Conservation (phyloP, 208 protist species). For the Entamoeba moshkovskii region DNA sequence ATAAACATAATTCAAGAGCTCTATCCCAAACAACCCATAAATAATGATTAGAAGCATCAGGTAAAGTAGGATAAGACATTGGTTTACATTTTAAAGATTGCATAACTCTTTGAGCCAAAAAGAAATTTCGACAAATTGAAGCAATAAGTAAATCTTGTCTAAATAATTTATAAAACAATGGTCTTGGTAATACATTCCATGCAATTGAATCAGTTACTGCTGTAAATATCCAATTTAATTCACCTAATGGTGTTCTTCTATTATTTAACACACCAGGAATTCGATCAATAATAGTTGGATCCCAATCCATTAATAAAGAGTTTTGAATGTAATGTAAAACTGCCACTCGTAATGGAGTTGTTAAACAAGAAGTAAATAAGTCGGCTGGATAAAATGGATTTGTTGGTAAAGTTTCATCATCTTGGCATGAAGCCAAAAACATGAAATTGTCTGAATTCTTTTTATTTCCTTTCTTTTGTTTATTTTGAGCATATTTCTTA, state of each 20-base stretch:
- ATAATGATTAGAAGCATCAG: not conserved
- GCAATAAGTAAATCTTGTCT: not conserved
- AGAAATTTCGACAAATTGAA: not conserved
- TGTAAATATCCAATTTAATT: constrained; percentile 93
- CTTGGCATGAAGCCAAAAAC: constrained; percentile 63
- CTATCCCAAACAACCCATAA: not conserved
- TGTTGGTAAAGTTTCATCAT: constrained; percentile 75
- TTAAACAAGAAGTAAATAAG: constrained; percentile 91
- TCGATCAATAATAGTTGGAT: constrained; percentile 34
- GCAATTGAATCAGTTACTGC: constrained; percentile 93
- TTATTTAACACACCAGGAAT: constrained; percentile 54
- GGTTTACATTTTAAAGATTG: not conserved
- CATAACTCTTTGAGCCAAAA: not conserved
- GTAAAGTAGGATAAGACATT: not conserved
- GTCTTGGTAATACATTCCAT: constrained; percentile 68
- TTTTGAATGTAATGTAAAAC: constrained; percentile 64
- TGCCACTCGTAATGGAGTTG: constrained; percentile 84
- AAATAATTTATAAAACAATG: constrained; percentile 9
- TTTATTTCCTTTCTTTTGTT: not conserved
- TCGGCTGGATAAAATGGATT: constrained; percentile 86
- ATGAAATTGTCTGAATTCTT: not conserved
- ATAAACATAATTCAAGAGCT: not conserved
- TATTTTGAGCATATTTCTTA: not conserved
- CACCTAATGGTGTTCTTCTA: constrained; percentile 68
- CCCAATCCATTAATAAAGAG: constrained; percentile 29